Conservation (phyloP, 192 early-diverging fungal species). For the Coemansia sp. region DNA sequence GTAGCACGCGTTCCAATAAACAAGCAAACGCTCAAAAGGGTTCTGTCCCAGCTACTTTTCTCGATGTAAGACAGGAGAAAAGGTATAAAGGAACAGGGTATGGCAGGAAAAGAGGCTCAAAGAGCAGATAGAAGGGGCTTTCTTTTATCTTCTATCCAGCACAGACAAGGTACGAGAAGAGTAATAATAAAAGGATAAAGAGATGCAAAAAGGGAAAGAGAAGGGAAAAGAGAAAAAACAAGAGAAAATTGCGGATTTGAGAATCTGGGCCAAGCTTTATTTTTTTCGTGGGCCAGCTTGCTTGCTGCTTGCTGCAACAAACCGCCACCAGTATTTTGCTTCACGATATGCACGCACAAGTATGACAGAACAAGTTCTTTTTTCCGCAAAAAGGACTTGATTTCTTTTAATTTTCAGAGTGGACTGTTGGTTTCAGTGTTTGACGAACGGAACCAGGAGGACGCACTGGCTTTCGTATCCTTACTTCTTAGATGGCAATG, state of each 20-base stretch:
- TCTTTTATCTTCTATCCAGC: not conserved
- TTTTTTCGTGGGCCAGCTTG: no score
- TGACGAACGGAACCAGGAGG: no score
- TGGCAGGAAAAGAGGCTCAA: not conserved
- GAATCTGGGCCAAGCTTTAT: not conserved
- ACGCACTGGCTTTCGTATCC: no score
- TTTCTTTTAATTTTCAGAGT: no score
- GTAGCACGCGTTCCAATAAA: not conserved
- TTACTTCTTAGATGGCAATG: no score
- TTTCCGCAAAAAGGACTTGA: not conserved
- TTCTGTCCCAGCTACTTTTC: not conserved
- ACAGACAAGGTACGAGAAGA: constrained; percentile 2
- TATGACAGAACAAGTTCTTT: not conserved
- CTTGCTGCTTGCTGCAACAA: no score
- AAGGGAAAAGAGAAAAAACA: constrained; percentile 1
- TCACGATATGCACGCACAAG: not conserved
- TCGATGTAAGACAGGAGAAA: not conserved
- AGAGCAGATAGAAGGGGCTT: not conserved
- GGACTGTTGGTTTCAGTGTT: no score
- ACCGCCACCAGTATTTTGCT: not conserved
- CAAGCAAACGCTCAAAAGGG: not conserved
- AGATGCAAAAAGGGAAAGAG: not conserved
- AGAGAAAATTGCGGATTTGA: not conserved
- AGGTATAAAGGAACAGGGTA: not conserved
- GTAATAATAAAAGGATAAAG: not conserved